A percentile compares a stretch with the other conserved stretches of the same genome.
These are phyloP conservation scores for Fraxinus angustifolia DNA, from an alignment of 305 asterid genomes.

Conservation along the genomic window DNA sequence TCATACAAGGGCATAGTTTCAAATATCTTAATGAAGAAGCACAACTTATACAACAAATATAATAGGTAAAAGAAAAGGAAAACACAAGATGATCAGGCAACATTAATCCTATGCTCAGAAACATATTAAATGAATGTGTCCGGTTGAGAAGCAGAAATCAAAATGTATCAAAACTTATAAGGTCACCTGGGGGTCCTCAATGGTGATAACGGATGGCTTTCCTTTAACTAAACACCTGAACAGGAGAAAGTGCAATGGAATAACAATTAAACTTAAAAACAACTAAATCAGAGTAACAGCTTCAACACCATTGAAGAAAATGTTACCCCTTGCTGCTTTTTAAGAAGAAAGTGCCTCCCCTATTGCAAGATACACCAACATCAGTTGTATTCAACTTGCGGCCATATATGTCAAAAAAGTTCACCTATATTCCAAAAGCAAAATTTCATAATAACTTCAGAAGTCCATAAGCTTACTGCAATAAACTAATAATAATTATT, in stretches of 20 bases:
- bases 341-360: constrained; percentile 61
- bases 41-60: background rate
- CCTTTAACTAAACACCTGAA: constrained; percentile 64
- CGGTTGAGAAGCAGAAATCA: constrained; percentile 8
- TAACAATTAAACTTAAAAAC: background rate
- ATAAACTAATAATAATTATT: background rate
- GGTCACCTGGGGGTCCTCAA: constrained; percentile 91
- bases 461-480: constrained; percentile 3
- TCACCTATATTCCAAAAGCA: constrained; percentile 48
- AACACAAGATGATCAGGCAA: background rate
- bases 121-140: background rate
- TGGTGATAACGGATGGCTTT: constrained; percentile 60
- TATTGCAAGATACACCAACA: constrained; percentile 89
- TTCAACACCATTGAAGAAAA: background rate
- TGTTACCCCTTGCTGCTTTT: constrained; percentile 72
- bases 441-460: constrained; percentile 18
- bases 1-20: too few species aligned
- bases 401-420: constrained; percentile 85
- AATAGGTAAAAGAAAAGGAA: background rate
- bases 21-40: background rate
- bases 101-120: background rate
- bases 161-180: background rate
- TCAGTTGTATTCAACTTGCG: constrained; percentile 72
- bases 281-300: background rate
- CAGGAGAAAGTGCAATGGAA: constrained; percentile 19